These are phyloP conservation scores for Phytophthora cactorum DNA, from an alignment of 352 stramenopile genomes.

Conservation along the genomic window DNA sequence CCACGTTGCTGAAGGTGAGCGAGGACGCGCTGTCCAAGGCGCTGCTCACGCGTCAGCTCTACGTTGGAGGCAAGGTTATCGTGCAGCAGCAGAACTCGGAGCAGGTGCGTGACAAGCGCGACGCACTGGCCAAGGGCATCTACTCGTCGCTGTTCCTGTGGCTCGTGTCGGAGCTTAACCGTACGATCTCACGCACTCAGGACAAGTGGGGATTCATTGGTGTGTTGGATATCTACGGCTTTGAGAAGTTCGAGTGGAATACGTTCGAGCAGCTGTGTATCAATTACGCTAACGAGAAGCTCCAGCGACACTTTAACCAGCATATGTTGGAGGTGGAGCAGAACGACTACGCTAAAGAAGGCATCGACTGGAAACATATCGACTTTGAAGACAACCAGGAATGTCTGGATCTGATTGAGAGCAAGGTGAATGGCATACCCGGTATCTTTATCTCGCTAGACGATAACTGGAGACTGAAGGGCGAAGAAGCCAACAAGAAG, in stretches of 20 bases:
- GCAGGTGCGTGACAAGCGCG: conserved; percentile 88
- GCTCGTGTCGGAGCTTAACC: conserved; percentile 91
- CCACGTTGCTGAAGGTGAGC: conserved; percentile 78
- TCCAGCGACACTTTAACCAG: conserved; percentile 95
- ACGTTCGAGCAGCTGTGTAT: conserved; percentile 97
- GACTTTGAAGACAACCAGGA: conserved; percentile 95
- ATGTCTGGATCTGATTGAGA: conserved; percentile 94
- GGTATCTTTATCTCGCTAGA: conserved; percentile 97
- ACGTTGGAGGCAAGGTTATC: conserved; percentile 91
- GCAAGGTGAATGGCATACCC: conserved; percentile 87
- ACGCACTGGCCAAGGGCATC: conserved; percentile 92
- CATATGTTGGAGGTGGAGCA: conserved; percentile 98
- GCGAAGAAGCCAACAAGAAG: conserved; percentile 92
- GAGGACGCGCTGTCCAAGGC: conserved; percentile 75
- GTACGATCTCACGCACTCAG: conserved; percentile 82
- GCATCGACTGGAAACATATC: conserved; percentile 93
- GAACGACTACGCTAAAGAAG: conserved; percentile 97
- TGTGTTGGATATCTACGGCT: conserved; percentile 98
- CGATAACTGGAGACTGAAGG: conserved; percentile 95
- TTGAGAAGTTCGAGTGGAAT: conserved; percentile 97
- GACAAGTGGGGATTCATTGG: conserved; percentile 94
- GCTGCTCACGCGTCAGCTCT: conserved; percentile 84
- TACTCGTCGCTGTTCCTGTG: conserved; percentile 94
- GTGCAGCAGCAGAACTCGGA: conserved; percentile 90
- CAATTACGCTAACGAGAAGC: conserved; percentile 96